phyloP scores from a whole-genome alignment of 306 rosid genomes.

The Delonix regia region DNA sequence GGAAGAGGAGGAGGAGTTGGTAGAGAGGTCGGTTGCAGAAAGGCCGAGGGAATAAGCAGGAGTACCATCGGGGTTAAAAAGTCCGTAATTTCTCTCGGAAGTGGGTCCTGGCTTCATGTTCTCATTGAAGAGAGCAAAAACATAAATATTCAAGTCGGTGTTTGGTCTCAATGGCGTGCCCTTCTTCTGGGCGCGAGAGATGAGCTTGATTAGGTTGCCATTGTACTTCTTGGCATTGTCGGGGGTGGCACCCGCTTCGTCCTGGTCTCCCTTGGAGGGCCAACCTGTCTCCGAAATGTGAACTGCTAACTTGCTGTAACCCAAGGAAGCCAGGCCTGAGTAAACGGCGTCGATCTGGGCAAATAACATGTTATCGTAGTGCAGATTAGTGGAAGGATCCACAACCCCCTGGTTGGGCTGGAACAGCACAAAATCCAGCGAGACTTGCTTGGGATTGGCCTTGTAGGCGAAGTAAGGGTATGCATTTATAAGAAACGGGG shows the following conservation, averaged over 20 bases:
- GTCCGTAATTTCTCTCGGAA: conserved; percentile 90
- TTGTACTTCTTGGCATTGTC: conserved; percentile 94
- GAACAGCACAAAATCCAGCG: conserved; percentile 77
- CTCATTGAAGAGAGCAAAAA: conserved; percentile 91
- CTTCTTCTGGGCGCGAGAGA: conserved; percentile 46
- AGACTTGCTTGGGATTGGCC: conserved; percentile 68
- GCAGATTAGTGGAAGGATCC: conserved; percentile 71
- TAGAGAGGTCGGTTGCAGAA: conserved; percentile 28
- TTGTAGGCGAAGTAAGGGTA: conserved; percentile 98
- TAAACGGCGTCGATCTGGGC: conserved; percentile 97
- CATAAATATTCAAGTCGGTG: conserved; percentile 80
- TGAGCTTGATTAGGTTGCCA: conserved; percentile 69
- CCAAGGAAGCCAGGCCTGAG: conserved; percentile 57
- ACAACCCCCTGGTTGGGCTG: conserved; percentile 78
- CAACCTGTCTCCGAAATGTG: conserved; percentile 97
- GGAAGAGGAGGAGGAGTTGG: conserved; percentile 22
- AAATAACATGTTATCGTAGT: conserved; percentile 88
- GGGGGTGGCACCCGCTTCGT: conserved; percentile 77
- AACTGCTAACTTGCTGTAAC: conserved; percentile 71
- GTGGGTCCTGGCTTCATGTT: conserved; percentile 96
- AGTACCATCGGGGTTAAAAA: conserved; percentile 85
- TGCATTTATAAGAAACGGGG: conserved; percentile 90
- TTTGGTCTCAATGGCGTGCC: conserved; percentile 85
- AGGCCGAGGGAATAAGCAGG: conserved; percentile 71
- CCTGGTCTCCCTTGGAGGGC: conserved; percentile 93